phyloP scores from a whole-genome alignment of 2,329 filamentous ascomycete genomes.

The Neofusicoccum ribis region DNA sequence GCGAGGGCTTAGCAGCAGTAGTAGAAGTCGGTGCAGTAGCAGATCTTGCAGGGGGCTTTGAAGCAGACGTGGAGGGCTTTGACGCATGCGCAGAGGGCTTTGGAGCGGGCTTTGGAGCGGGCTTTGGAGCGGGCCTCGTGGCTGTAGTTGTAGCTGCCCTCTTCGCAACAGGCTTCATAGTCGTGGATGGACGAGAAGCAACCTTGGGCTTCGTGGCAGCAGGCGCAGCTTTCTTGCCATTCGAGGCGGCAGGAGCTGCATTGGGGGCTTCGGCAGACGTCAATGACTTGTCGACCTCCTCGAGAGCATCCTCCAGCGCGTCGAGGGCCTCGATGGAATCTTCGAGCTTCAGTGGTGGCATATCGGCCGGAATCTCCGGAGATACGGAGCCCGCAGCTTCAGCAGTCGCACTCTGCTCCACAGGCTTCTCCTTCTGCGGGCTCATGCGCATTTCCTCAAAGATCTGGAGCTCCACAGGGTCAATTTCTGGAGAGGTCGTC shows the following conservation, averaged over 20 bases:
- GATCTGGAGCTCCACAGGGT: slow-evolving; percentile 1
- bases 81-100: background rate
- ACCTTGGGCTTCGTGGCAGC: background rate
- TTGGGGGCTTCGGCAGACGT: slow-evolving; percentile 30
- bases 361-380: slow-evolving; percentile 24
- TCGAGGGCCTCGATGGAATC: slow-evolving; percentile 54
- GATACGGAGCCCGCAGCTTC: background rate
- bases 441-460: background rate
- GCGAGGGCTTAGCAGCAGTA: background rate
- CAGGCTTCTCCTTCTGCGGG: slow-evolving; percentile 22
- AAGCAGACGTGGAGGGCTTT: background rate
- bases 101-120: background rate
- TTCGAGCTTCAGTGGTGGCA: slow-evolving; percentile 40
- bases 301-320: slow-evolving; percentile 53
- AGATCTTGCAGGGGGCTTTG: background rate
- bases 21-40: background rate
- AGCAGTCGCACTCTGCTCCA: slow-evolving; percentile 5
- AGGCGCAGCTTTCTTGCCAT: slow-evolving; percentile 21
- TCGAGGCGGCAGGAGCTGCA: slow-evolving; percentile 27
- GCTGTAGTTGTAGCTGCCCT: background rate
- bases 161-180: background rate
- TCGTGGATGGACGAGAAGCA: background rate
- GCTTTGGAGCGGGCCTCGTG: background rate
- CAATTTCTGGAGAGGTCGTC: slow-evolving; percentile 2
- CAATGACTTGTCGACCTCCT: slow-evolving; percentile 46